Base-by-base conservation (phyloP, 441 rosid genomes). In the Euphorbia corollata region DNA sequence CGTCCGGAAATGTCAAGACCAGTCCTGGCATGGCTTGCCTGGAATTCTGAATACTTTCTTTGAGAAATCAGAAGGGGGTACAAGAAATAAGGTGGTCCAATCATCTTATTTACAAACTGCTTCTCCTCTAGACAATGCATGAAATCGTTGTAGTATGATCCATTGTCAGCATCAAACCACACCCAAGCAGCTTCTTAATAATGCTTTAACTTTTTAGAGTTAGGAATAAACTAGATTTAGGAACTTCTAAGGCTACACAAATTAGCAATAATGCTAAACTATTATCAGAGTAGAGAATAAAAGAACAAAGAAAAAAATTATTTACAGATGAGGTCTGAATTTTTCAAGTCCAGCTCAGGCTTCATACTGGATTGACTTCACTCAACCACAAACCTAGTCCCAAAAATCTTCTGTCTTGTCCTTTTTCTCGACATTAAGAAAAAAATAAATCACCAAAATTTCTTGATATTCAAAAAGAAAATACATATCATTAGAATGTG, bases 111-210 rank as follows among this genome's bases (percentile, higher is more conserved):
- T 94, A 32, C 96, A 88, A 24, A 91, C 97, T 91, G 90, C 82
- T 91, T 94, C 83, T 91, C 99, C 74, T 75, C 96, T 34, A 91
- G 85, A 73, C 89, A 94, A 68, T 89, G 89, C 99, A 91, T 91
- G 75, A 94, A 91, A 53, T 94, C 97, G 47, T 94, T 84, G 74
- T 94, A 94, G 70, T 80, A 83, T n/a, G n/a, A n/a, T 53, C 76
- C 96, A 19, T 91, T 91, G 81, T 91, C 99, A 67, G 85, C 83
- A 76, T 94, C 99, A 94, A 94, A 75, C 91, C 87, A 45, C n/a
- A 91, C 96, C 96, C 96, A 93, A 68, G 92, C 86, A 70, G 99
- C 97, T 80, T 91, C 96, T 74, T 91, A 89, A 70, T 91, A 93
- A 79, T 93, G 97, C 81, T 91, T 93, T 8, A 10, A 4, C 8